These are phyloP conservation scores for Trichoderma breve DNA, from an alignment of 2,329 filamentous ascomycete genomes.

Conservation along the genomic window DNA sequence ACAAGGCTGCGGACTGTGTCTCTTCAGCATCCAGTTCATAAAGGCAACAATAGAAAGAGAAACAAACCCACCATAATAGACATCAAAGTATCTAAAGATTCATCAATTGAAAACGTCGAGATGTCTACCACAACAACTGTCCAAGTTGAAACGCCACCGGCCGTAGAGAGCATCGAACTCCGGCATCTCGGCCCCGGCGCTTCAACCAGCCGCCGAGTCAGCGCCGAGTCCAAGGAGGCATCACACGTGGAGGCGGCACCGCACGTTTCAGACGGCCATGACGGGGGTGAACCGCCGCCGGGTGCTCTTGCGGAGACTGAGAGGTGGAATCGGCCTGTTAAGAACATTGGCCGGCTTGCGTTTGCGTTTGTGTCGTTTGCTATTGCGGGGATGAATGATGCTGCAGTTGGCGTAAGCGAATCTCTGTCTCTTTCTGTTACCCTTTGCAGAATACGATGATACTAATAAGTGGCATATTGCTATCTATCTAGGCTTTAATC, in stretches of 20 bases:
- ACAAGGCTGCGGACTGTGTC: not conserved
- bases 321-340: constrained; percentile 38
- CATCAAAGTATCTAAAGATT: not conserved
- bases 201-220: not conserved
- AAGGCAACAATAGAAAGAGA: not conserved
- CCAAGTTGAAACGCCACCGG: not conserved
- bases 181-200: not conserved
- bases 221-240: not conserved
- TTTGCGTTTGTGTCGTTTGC: constrained; percentile 58
- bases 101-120: not conserved
- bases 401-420: constrained; percentile 53
- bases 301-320: constrained; percentile 31
- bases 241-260: not conserved
- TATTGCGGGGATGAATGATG: constrained; percentile 63
- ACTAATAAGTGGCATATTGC: not conserved
- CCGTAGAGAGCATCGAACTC: constrained; percentile 20
- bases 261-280: not conserved
- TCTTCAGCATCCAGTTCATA: not conserved
- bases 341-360: constrained; percentile 32
- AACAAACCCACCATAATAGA: not conserved
- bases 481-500: constrained; percentile 29
- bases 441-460: not conserved
- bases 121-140: not conserved
- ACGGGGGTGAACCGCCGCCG: constrained; percentile 23
- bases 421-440: not conserved